These are phyloP conservation scores for barrel medic (Medicago truncatula) DNA, from an alignment of 306 rosid genomes.

Conservation along the genomic window DNA sequence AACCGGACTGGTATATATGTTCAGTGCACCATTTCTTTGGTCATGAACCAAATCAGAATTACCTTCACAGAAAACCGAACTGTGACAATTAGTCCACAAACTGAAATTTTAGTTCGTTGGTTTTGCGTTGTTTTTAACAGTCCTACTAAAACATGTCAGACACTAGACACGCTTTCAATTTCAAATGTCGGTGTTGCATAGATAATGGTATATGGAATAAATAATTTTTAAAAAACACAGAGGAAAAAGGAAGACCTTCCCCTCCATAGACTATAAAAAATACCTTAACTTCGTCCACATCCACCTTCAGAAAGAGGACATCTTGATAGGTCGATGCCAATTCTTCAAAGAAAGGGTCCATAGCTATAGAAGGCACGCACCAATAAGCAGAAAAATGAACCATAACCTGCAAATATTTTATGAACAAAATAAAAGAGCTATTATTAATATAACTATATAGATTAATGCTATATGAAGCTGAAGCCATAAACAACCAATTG, in stretches of 20 bases:
- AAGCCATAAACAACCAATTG: constrained; percentile 34
- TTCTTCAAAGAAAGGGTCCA: constrained; percentile 50
- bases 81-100: too few species aligned
- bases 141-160: not conserved
- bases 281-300: constrained; percentile 64
- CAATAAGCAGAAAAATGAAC: constrained; percentile 61
- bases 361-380: constrained; percentile 58
- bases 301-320: constrained; percentile 49
- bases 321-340: constrained; percentile 47
- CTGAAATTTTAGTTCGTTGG: too few species aligned
- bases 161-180: not conserved
- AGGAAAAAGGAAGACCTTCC: not conserved
- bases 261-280: constrained; percentile 8
- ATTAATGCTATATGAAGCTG: constrained; percentile 33
- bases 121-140: not conserved
- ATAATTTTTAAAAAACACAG: constrained; percentile 24
- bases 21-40: not conserved
- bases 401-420: constrained; percentile 46
- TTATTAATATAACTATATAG: not conserved
- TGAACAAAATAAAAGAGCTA: not conserved
- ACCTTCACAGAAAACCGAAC: too few species aligned
- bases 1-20: not conserved
- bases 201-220: not conserved
- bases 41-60: too few species aligned
- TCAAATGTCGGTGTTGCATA: not conserved